Evolutionary conservation across 176 grass and related monocot genomes (phyloP).

Genomic region (Phoenix dactylifera): DNA sequence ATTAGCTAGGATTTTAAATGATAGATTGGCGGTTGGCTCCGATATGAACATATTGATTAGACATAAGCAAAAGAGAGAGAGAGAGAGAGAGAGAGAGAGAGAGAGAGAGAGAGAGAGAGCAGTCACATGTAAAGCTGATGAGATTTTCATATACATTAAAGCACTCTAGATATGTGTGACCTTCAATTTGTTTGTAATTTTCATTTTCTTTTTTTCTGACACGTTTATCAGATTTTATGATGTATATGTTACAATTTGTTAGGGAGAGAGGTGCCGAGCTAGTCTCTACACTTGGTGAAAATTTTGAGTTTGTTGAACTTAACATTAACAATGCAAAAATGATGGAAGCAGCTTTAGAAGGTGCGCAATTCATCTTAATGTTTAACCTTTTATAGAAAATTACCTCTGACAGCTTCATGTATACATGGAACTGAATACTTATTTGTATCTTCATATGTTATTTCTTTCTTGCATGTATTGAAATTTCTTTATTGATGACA

Average conservation of each 20-base stretch:
- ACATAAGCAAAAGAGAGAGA: no score
- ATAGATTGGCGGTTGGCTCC: no score
- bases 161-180: no score
- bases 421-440: no score
- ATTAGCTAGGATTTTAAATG: no score
- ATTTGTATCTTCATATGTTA: neutral
- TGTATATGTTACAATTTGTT: constrained; percentile 4
- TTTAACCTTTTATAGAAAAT: no score
- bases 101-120: no score
- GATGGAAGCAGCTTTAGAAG: constrained; percentile 46
- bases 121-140: no score
- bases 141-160: no score
- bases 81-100: no score
- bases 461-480: constrained; percentile 8
- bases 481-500: neutral
- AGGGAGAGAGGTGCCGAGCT: constrained; percentile 70
- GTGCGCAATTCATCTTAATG: constrained; percentile 19
- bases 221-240: neutral
- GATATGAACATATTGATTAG: no score
- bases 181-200: neutral
- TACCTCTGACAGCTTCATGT: no score
- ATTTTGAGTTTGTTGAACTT: constrained; percentile 59
- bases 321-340: constrained; percentile 43
- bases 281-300: constrained; percentile 48
- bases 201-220: neutral